phyloP scores from a whole-genome alignment of 2,329 filamentous ascomycete genomes.

The Ampelomyces quisqualis region DNA sequence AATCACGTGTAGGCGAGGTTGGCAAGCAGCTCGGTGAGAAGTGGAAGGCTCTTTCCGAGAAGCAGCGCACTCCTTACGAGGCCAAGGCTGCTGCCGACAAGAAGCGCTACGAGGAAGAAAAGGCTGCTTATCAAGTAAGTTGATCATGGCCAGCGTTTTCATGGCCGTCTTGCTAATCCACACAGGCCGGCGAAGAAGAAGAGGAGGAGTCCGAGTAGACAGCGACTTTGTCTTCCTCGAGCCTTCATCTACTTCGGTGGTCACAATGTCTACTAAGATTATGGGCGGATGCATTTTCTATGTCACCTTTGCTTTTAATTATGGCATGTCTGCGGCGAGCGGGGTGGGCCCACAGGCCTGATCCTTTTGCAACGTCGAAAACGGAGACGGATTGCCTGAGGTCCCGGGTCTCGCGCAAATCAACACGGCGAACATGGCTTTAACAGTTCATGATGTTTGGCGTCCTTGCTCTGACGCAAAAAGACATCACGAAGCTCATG shows the following conservation, averaged over 20 bases:
- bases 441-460: conserved; percentile 34
- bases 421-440: conserved; percentile 22
- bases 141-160: background rate
- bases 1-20: conserved; percentile 70
- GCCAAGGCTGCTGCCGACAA: conserved; percentile 96
- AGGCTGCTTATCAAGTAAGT: conserved; percentile 66
- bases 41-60: conserved; percentile 95
- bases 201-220: conserved; percentile 47
- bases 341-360: conserved; percentile 25
- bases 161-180: conserved; percentile 14
- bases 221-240: conserved; percentile 11
- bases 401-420: conserved; percentile 22
- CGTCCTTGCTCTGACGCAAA: conserved; percentile 28
- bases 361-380: conserved; percentile 19
- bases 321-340: conserved; percentile 28
- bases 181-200: conserved; percentile 38
- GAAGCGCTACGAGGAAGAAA: conserved; percentile 99
- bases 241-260: conserved; percentile 18
- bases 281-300: conserved; percentile 25
- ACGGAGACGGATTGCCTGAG: no score
- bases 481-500: conserved; percentile 42
- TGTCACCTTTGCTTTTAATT: conserved; percentile 25
- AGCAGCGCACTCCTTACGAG: conserved; percentile 92
- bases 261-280: conserved; percentile 26
- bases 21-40: conserved; percentile 97